phyloP scores from a whole-genome alignment of 148 eudicot genomes.

The Rhododendron ovatum region DNA sequence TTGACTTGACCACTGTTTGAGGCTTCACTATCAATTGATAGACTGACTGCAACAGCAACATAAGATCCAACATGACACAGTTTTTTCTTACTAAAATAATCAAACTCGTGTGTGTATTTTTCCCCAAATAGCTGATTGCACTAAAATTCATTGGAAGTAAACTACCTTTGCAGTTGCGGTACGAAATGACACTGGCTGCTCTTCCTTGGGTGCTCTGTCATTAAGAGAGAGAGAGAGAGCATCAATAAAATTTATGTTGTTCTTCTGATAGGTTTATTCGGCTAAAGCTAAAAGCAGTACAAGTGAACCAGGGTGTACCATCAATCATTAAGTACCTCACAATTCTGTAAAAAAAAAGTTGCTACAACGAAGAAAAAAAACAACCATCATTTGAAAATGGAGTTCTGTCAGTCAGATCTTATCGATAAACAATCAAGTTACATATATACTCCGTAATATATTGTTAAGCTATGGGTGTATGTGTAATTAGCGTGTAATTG shows the following conservation, averaged over 20 bases:
- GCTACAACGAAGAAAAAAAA: background rate
- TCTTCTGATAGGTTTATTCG: background rate
- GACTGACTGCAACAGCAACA: constrained; percentile 52
- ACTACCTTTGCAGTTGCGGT: constrained; percentile 81
- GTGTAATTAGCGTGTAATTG: too few relatives aligned
- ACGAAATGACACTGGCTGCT: constrained; percentile 75
- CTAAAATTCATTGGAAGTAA: background rate
- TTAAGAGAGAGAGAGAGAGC: background rate
- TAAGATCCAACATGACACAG: background rate
- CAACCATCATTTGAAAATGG: background rate
- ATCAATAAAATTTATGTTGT: background rate
- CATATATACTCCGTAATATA: background rate
- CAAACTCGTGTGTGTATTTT: background rate
- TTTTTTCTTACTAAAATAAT: background rate
- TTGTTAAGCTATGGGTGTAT: too few relatives aligned
- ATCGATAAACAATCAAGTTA: background rate
- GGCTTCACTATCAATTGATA: constrained; percentile 95
- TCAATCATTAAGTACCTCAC: background rate
- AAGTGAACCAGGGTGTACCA: background rate
- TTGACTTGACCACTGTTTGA: constrained; percentile 71
- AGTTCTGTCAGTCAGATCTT: background rate
- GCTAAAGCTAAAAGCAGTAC: background rate
- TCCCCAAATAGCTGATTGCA: background rate
- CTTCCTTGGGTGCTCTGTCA: constrained; percentile 68
- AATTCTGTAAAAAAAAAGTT: background rate